Base-by-base conservation (phyloP, 805 yeast species). In the Starmerella kuoi region DNA sequence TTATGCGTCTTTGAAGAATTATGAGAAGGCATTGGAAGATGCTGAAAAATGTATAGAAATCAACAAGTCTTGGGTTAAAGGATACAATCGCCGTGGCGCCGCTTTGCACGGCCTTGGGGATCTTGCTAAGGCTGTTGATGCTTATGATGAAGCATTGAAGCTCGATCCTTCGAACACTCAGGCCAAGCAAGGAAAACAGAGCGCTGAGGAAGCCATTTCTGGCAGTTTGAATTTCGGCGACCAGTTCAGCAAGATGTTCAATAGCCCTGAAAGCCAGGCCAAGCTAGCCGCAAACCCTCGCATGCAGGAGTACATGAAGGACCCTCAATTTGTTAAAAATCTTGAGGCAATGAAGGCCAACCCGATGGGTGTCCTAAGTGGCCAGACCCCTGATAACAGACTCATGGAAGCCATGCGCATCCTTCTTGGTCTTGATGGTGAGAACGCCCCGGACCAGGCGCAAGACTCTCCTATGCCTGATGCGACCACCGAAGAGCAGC, bases 21-120 rank as follows among this genome's bases (percentile, higher is more conserved):
- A 77, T 56, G 61, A 61, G 19, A 66, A 77, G 46, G 98, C 97
- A 3, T 67, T 85, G 46, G 66, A 69, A 35, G 98, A 91, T 61
- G 98, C 97, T 15, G 64, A 82, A 45, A 74, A 80, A 57, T 81
- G 95, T 64, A 77, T 81, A 41, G 71, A 74, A 55, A 76, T 86
- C 63, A 84, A 82, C 50, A 78, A 86, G 14, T 51, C 79, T 2
- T 91, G 97, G 97, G 86, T 95, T 19, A 91, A 91, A 64, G 98
- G 97, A 37, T 83, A 81, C 68, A 81, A 77, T 57, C 78, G 99
- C 63, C 80, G 81, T 28, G 99, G 84, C 46, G 87, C 96, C 50
- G 98, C 98, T 25, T 75, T 79, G 38, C 79, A 70, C 55, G 98
- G 98, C n/a, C 66, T 81, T 46, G 85, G 85, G 15, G 73, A 82